Conservation (phyloP, 1,284 basidiomycete species). For the Cryptococcus floricola region DNA sequence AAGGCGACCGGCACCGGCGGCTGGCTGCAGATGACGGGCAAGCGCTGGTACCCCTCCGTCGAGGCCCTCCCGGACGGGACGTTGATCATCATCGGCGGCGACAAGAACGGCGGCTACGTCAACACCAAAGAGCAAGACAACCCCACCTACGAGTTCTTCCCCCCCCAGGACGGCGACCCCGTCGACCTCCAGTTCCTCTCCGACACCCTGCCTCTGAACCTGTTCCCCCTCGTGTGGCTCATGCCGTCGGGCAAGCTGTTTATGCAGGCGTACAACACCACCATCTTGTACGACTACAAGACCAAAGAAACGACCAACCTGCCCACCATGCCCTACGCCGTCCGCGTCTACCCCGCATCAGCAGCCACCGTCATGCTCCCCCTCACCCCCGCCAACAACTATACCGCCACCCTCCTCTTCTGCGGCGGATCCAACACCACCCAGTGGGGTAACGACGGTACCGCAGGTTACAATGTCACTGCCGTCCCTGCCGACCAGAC, state of each 20-base stretch:
- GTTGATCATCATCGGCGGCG: constrained; percentile 53
- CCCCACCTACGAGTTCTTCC: constrained; percentile 72
- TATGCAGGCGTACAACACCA: constrained; percentile 69
- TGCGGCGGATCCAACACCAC: constrained; percentile 73
- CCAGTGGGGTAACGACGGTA: constrained; percentile 46
- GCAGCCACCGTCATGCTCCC: constrained; percentile 87
- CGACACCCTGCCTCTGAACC: constrained; percentile 80
- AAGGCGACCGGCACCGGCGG: constrained; percentile 35
- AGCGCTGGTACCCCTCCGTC: constrained; percentile 75
- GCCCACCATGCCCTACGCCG: constrained; percentile 56
- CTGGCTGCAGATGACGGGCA: constrained; percentile 69
- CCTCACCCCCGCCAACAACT: constrained; percentile 82
- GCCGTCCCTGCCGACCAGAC: constrained; percentile 48
- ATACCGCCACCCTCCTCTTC: constrained; percentile 77
- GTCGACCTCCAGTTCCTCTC: constrained; percentile 73
- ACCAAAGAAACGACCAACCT: constrained; percentile 44
- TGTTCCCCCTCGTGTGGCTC: constrained; percentile 81
- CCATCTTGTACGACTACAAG: constrained; percentile 64
- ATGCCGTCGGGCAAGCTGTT: constrained; percentile 68
- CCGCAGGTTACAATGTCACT: constrained; percentile 48
- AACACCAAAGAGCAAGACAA: constrained; percentile 70
- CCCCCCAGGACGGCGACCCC: constrained; percentile 56
- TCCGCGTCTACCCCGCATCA: constrained; percentile 87
- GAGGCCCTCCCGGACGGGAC: constrained; percentile 53
- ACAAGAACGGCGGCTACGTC: constrained; percentile 58